Conservation (phyloP, 257 asterid genomes). For the Penstemon davidsonii region DNA sequence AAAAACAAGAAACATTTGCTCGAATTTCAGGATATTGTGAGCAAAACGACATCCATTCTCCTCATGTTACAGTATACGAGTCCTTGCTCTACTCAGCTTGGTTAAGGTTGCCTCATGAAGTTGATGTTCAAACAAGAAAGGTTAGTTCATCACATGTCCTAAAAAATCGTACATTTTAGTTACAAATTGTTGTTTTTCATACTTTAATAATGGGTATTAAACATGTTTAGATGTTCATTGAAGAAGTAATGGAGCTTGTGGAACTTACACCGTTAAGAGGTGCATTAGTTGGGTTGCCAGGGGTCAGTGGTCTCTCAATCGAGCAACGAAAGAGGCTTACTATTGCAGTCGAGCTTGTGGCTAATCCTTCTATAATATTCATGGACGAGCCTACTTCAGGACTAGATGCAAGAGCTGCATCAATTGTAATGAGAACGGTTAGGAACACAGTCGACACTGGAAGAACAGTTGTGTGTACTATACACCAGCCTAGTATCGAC, state of each 20-base stretch:
- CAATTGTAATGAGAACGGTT: constrained; percentile 68
- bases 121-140: constrained; percentile 43
- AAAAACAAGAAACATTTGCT: constrained; percentile 65
- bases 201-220: not conserved
- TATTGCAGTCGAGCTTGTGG: constrained; percentile 66
- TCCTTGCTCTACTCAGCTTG: constrained; percentile 65
- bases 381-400: constrained; percentile 81
- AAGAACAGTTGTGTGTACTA: constrained; percentile 72
- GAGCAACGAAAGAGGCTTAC: constrained; percentile 80
- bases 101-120: constrained; percentile 56
- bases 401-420: constrained; percentile 77
- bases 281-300: constrained; percentile 64
- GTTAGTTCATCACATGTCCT: constrained; percentile 29
- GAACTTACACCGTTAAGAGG: constrained; percentile 56
- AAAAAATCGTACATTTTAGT: not conserved
- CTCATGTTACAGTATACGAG: constrained; percentile 59
- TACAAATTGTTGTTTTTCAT: not conserved
- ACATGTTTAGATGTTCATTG: constrained; percentile 48
- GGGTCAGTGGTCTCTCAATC: constrained; percentile 59
- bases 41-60: constrained; percentile 71
- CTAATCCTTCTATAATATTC: constrained; percentile 68
- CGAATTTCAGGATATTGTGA: constrained; percentile 74
- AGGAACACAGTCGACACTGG: constrained; percentile 70
- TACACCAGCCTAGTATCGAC: constrained; percentile 74
- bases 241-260: constrained; percentile 63